Percentiles rank a stretch among this genome's conserved stretches.
phyloP scores from a whole-genome alignment of 2,329 filamentous ascomycete genomes.

The Paracoccidioides brasiliensis region DNA sequence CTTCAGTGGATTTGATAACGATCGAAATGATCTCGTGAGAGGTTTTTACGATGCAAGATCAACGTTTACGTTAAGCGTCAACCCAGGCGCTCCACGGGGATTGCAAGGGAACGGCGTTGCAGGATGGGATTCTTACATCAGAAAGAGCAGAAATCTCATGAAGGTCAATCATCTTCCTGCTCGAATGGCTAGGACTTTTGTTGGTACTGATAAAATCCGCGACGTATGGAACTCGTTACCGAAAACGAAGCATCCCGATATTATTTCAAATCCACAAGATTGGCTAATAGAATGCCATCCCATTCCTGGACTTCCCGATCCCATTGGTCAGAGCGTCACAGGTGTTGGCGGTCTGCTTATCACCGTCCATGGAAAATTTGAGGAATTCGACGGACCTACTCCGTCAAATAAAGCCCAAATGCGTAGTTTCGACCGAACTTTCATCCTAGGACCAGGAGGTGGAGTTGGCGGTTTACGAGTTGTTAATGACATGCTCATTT shows the following conservation, averaged over 20 bases:
- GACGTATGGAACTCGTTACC: slow-evolving; percentile 60
- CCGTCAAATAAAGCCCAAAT: slow-evolving; percentile 42
- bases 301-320: slow-evolving; percentile 58
- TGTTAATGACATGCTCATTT: slow-evolving; percentile 62
- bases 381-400: slow-evolving; percentile 51
- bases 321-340: slow-evolving; percentile 44
- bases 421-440: slow-evolving; percentile 70
- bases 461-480: slow-evolving; percentile 57
- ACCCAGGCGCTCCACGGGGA: slow-evolving; percentile 44
- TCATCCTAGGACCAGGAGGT: slow-evolving; percentile 63
- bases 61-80: slow-evolving; percentile 62
- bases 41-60: slow-evolving; percentile 65
- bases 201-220: slow-evolving; percentile 51
- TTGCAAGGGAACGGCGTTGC: slow-evolving; percentile 33
- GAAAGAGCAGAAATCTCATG: slow-evolving; percentile 62
- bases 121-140: slow-evolving; percentile 60
- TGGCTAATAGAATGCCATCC: slow-evolving; percentile 76
- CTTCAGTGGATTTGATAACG: slow-evolving; percentile 58
- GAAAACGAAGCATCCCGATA: slow-evolving; percentile 58
- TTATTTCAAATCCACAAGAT: slow-evolving; percentile 52
- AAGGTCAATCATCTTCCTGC: slow-evolving; percentile 51
- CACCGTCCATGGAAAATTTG: slow-evolving; percentile 70
- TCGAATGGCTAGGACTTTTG: slow-evolving; percentile 52
- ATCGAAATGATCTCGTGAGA: slow-evolving; percentile 49
- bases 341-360: slow-evolving; percentile 70